Evolutionary conservation across 202 grass and related monocot species (phyloP).

Genomic region (Panicum hallii): DNA sequence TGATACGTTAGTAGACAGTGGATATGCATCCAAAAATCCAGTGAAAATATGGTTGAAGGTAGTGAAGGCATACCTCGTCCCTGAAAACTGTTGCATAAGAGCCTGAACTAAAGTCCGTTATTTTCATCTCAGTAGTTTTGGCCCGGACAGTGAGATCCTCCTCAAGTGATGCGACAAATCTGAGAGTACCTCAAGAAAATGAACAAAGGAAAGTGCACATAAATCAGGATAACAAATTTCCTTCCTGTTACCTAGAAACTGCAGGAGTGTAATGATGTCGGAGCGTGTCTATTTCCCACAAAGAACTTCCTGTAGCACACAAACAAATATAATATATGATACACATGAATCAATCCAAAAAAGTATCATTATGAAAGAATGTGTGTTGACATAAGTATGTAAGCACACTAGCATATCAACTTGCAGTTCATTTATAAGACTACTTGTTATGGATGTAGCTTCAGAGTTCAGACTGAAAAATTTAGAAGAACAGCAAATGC

Average conservation of each 20-base stretch:
- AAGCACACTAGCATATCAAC: constrained; percentile 23
- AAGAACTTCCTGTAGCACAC: constrained; percentile 75
- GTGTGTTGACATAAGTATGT: constrained; percentile 18
- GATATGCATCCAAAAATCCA: constrained; percentile 13
- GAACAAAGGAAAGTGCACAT: constrained; percentile 15
- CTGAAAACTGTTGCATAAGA: constrained; percentile 91
- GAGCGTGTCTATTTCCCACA: constrained; percentile 95
- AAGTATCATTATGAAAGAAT: background rate
- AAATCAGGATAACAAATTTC: constrained; percentile 25
- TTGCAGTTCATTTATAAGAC: background rate
- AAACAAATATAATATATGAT: background rate
- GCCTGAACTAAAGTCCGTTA: constrained; percentile 88
- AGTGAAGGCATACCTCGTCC: constrained; percentile 74
- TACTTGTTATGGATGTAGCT: constrained; percentile 13
- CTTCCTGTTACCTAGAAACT: constrained; percentile 76
- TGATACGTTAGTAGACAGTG: background rate
- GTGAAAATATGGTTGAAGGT: constrained; percentile 21
- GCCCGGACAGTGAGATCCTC: constrained; percentile 89
- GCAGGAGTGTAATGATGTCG: constrained; percentile 84
- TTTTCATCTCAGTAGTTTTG: constrained; percentile 89
- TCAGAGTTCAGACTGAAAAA: background rate
- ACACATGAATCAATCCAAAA: constrained; percentile 13
- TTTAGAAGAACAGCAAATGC: constrained; percentile 17
- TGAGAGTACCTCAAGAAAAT: constrained; percentile 43
- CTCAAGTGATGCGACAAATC: constrained; percentile 87